Conservation (phyloP, 2,329 filamentous ascomycete species). For the Sclerotinia borealis region DNA sequence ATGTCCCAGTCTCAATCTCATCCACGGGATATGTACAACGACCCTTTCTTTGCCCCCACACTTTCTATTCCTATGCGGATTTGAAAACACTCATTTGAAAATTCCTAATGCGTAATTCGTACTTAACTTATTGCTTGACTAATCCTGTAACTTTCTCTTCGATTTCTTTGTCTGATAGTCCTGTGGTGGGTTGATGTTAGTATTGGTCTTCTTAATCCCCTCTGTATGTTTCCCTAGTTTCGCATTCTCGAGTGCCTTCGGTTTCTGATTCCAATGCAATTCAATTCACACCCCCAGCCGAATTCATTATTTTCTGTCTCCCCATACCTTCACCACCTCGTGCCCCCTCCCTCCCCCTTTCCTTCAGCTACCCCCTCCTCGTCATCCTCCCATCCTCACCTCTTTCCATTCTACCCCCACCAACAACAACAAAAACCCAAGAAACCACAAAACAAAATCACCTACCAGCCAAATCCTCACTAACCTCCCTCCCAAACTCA, state of each 20-base stretch:
- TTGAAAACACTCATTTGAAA: background rate
- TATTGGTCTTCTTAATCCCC: background rate
- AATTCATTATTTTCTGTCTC: too few relatives aligned
- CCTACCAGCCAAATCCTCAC: slow-evolving; percentile 53
- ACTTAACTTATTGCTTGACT: slow-evolving; percentile 5
- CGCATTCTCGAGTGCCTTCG: slow-evolving; percentile 20
- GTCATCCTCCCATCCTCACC: background rate
- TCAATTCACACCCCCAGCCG: background rate
- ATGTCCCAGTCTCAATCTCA: background rate
- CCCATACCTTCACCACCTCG: background rate
- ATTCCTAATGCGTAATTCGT: background rate
- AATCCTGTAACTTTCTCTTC: slow-evolving; percentile 15
- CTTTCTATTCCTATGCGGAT: background rate
- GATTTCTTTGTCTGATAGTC: slow-evolving; percentile 64
- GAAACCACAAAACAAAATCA: background rate
- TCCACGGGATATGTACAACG: slow-evolving; percentile 10
- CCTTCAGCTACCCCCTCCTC: background rate
- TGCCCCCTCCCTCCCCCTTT: background rate
- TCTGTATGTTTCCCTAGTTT: too few relatives aligned
- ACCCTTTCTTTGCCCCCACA: background rate
- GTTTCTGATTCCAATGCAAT: background rate
- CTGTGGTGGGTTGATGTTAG: slow-evolving; percentile 33
- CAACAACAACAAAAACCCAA: background rate
- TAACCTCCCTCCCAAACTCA: slow-evolving; percentile 65
- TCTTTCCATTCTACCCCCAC: background rate